These are phyloP conservation scores for Phytophthora palmivora DNA, from an alignment of 352 stramenopile species.

Conservation along the genomic window DNA sequence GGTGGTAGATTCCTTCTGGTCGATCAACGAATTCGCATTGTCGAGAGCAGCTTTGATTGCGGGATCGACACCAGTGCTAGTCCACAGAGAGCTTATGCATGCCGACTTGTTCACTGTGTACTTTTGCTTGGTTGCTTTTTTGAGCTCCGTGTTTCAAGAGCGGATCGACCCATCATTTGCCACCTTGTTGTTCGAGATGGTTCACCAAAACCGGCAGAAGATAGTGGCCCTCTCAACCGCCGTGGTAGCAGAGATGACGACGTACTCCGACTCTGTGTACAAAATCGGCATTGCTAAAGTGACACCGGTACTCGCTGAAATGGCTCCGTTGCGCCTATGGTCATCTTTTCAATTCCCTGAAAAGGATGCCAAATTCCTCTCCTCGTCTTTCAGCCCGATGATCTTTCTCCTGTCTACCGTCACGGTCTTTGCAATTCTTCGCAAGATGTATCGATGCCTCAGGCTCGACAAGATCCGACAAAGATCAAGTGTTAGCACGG, in stretches of 20 bases:
- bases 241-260: conserved; percentile 12
- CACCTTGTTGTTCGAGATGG: conserved; percentile 25
- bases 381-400: conserved; percentile 21
- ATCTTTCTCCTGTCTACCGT: conserved; percentile 17
- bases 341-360: conserved; percentile 25
- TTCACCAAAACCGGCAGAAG: conserved; percentile 15
- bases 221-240: conserved; percentile 6
- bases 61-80: conserved; percentile 5
- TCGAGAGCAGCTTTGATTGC: conserved; percentile 18
- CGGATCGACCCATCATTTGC: conserved; percentile 30
- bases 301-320: conserved; percentile 3
- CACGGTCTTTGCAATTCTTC: conserved; percentile 12
- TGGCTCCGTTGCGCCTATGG: conserved; percentile 30
- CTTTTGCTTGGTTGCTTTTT: conserved; percentile 21
- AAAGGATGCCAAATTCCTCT: conserved; percentile 23
- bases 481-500: conserved; percentile 19
- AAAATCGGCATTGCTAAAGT: conserved; percentile 20
- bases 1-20: conserved; percentile 39
- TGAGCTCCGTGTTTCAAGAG: conserved; percentile 28
- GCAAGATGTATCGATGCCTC: conserved; percentile 23
- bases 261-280: conserved; percentile 12
- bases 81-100: conserved; percentile 38
- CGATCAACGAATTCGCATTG: conserved; percentile 40
- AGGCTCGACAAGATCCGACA: conserved; percentile 15
- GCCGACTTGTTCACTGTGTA: conserved; percentile 35